phyloP scores from a whole-genome alignment of 371 early-diverging fungal genomes.

The Synchytrium microbalum region DNA sequence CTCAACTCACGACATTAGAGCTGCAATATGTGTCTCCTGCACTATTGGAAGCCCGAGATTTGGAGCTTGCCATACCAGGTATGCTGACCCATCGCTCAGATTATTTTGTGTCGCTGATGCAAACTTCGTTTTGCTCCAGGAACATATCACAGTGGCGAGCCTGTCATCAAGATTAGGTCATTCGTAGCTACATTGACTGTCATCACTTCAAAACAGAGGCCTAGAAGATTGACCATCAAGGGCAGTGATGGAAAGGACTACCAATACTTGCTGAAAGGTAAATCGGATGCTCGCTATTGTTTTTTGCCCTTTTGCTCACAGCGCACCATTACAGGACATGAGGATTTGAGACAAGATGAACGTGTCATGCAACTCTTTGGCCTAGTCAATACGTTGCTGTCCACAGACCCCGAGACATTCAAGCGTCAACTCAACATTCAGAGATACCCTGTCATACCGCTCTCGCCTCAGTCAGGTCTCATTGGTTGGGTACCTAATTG shows the following conservation, averaged over 20 bases:
- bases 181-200: slow-evolving; percentile 79
- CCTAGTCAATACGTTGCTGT: slow-evolving; percentile 86
- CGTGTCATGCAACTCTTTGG: slow-evolving; percentile 98
- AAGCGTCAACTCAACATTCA: slow-evolving; percentile 88
- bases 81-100: background rate
- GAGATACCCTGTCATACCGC: slow-evolving; percentile 88
- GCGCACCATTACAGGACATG: slow-evolving; percentile 53
- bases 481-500: slow-evolving; percentile 96
- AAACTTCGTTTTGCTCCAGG: slow-evolving; percentile 18
- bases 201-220: slow-evolving; percentile 90
- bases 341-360: slow-evolving; percentile 97
- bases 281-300: background rate
- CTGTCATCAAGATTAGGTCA: slow-evolving; percentile 76
- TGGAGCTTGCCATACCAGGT: slow-evolving; percentile 90
- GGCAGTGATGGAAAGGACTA: slow-evolving; percentile 90
- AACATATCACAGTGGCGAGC: slow-evolving; percentile 83
- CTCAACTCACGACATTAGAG: slow-evolving; percentile 75
- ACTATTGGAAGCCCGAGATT: slow-evolving; percentile 71
- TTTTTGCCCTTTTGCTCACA: background rate
- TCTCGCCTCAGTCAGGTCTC: slow-evolving; percentile 93
- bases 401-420: slow-evolving; percentile 83
- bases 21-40: slow-evolving; percentile 89
- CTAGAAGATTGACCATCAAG: slow-evolving; percentile 72
- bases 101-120: background rate
- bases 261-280: slow-evolving; percentile 87